Percentiles rank a stretch among this genome's conserved stretches.
Evolutionary conservation across 2,329 filamentous ascomycete genomes (phyloP).

Genomic region (Cadophora sp.): DNA sequence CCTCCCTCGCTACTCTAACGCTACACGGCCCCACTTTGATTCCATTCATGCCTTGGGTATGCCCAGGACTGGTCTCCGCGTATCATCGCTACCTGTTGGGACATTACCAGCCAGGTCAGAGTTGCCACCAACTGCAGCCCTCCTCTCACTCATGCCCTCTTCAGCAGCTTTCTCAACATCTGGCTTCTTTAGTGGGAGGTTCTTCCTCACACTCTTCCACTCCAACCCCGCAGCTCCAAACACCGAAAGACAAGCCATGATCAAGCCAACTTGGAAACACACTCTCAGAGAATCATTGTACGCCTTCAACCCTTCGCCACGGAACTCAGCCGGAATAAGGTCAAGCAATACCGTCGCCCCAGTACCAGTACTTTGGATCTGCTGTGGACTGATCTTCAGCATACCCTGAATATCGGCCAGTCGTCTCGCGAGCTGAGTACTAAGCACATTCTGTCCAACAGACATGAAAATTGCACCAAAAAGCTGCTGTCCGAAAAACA

Average conservation of each 20-base stretch:
- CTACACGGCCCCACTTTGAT: too few relatives aligned
- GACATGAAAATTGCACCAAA: conserved; percentile 57
- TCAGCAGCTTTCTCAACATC: conserved; percentile 6
- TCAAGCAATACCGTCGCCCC: conserved; percentile 59
- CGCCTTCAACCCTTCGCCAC: conserved; percentile 50
- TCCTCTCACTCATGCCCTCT: too few relatives aligned
- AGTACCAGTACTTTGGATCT: conserved; percentile 49
- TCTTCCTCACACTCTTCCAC: conserved; percentile 53
- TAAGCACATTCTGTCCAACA: conserved; percentile 56
- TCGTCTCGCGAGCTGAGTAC: conserved; percentile 52
- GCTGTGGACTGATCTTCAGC: conserved; percentile 3
- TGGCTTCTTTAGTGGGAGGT: conserved; percentile 3
- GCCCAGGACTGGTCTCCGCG: too few relatives aligned
- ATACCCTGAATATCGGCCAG: conserved; percentile 24
- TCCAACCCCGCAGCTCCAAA: conserved; percentile 63
- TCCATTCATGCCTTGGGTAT: too few relatives aligned
- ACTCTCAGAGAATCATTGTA: conserved; percentile 62
- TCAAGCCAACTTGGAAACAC: conserved; percentile 66
- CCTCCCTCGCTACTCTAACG: too few relatives aligned
- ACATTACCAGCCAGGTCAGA: too few relatives aligned
- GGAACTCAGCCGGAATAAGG: conserved; percentile 49
- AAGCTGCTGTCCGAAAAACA: conserved; percentile 20
- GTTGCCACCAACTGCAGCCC: too few relatives aligned
- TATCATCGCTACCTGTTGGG: too few relatives aligned
- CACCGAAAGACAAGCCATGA: conserved; percentile 59